Evolutionary conservation across 495 filamentous ascomycete genomes (phyloP).

Genomic region (Penicillium ucsense): DNA sequence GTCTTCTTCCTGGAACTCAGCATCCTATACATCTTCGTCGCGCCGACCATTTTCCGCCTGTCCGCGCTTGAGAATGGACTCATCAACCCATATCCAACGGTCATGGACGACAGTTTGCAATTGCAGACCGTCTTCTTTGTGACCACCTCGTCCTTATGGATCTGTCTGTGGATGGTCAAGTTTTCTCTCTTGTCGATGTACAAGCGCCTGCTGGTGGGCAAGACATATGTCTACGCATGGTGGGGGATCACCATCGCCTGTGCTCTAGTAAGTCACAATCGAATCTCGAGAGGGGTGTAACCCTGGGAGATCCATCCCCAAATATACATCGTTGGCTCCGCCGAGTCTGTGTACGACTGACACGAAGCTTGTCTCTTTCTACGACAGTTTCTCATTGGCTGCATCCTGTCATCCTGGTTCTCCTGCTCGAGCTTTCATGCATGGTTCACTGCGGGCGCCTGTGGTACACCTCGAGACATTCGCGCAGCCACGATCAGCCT

Average conservation of each 20-base stretch:
- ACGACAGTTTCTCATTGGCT: constrained; percentile 22
- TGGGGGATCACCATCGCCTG: constrained; percentile 10
- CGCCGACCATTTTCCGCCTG: constrained; percentile 19
- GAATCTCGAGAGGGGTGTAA: too few species aligned
- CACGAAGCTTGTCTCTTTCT: too few species aligned
- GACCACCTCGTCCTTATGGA: constrained; percentile 34
- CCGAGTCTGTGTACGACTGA: too few species aligned
- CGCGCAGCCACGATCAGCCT: constrained; percentile 27
- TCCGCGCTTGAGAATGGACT: background rate
- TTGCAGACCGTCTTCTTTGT: constrained; percentile 33
- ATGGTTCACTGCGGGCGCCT: constrained; percentile 29
- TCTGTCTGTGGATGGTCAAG: constrained; percentile 38
- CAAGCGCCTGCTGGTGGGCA: constrained; percentile 24
- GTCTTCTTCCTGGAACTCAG: constrained; percentile 21
- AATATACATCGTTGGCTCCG: background rate
- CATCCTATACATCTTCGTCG: constrained; percentile 26
- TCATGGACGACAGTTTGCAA: constrained; percentile 12
- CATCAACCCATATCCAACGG: background rate
- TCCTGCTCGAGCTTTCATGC: constrained; percentile 26
- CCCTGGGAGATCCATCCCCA: too few species aligned
- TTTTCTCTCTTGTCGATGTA: constrained; percentile 36
- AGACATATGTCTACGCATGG: constrained; percentile 18
- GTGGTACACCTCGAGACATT: constrained; percentile 21
- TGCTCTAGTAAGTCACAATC: background rate
- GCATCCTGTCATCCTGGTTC: constrained; percentile 26